phyloP scores from a whole-genome alignment of 495 filamentous ascomycete species.

The Penicillium nucicola region DNA sequence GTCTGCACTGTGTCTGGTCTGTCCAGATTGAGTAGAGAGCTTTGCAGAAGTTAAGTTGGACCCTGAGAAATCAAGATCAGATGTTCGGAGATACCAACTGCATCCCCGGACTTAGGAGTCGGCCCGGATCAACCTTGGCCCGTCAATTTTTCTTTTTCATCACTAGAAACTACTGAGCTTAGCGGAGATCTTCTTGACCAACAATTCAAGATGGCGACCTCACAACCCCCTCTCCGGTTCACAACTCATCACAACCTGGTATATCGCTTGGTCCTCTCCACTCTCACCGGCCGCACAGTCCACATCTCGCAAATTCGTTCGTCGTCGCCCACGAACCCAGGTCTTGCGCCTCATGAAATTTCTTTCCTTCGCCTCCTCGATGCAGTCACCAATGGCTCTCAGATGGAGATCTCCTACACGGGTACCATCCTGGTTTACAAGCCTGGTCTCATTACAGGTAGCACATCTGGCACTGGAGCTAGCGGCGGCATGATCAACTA shows the following conservation, averaged over 20 bases:
- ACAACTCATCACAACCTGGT: conserved; percentile 79
- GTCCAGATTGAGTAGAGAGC: not conserved
- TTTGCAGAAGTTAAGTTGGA: not conserved
- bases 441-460: conserved; percentile 87
- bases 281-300: conserved; percentile 82
- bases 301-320: conserved; percentile 92
- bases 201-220: conserved; percentile 38
- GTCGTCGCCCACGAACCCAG: conserved; percentile 76
- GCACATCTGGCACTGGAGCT: conserved; percentile 61
- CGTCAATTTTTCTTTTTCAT: conserved; percentile 35
- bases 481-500: conserved; percentile 72
- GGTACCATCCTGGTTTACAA: conserved; percentile 89
- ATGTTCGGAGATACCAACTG: conserved; percentile 23
- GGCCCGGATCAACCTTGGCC: conserved; percentile 23
- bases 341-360: conserved; percentile 87
- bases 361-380: conserved; percentile 95
- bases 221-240: conserved; percentile 60
- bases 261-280: conserved; percentile 83
- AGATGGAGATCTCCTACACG: conserved; percentile 91
- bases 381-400: conserved; percentile 89
- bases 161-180: conserved; percentile 5
- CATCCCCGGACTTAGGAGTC: conserved; percentile 22
- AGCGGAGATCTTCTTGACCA: conserved; percentile 7
- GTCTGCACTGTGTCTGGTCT: not conserved
- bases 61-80: conserved; percentile 6